Conservation (phyloP, 169 alveolate genomes). For the Theileria parva region DNA sequence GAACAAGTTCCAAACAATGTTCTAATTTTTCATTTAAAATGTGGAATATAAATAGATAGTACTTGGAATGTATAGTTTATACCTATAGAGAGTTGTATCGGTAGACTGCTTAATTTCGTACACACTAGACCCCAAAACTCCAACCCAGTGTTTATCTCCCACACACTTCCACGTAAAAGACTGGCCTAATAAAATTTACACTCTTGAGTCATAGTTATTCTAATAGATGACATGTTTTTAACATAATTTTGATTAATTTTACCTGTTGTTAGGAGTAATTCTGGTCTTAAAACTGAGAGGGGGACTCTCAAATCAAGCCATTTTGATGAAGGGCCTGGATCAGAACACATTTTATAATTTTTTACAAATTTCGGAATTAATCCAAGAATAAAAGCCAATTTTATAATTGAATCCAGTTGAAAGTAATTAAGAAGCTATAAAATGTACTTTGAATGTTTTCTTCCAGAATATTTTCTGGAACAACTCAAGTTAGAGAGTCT, state of each 20-base stretch:
- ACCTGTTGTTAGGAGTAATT: constrained; percentile 23
- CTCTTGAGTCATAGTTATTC: not conserved
- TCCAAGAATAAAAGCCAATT: not conserved
- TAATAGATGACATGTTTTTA: not conserved
- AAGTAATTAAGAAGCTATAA: constrained; percentile 9
- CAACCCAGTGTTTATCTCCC: constrained; percentile 48
- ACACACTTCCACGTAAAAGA: constrained; percentile 53
- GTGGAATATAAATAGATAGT: not conserved
- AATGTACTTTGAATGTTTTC: constrained; percentile 39
- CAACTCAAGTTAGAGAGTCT: constrained; percentile 68
- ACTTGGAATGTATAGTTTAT: constrained; percentile 10
- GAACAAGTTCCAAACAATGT: constrained; percentile 29
- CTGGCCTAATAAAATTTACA: constrained; percentile 39
- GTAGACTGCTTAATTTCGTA: constrained; percentile 38
- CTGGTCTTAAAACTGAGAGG: constrained; percentile 5
- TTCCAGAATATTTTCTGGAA: constrained; percentile 16
- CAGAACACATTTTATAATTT: not conserved
- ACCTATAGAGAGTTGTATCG: constrained; percentile 57
- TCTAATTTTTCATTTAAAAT: constrained; percentile 12
- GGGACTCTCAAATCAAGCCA: constrained; percentile 15
- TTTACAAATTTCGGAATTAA: not conserved
- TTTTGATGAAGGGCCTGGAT: not conserved
- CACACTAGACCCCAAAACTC: constrained; percentile 43
- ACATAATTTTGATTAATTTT: not conserved
- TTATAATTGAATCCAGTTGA: not conserved